Evolutionary conservation across 371 early-diverging fungal species (phyloP), one percentile per base, ranked within the genome.

Genomic region (Capillidium heterosporum): DNA sequence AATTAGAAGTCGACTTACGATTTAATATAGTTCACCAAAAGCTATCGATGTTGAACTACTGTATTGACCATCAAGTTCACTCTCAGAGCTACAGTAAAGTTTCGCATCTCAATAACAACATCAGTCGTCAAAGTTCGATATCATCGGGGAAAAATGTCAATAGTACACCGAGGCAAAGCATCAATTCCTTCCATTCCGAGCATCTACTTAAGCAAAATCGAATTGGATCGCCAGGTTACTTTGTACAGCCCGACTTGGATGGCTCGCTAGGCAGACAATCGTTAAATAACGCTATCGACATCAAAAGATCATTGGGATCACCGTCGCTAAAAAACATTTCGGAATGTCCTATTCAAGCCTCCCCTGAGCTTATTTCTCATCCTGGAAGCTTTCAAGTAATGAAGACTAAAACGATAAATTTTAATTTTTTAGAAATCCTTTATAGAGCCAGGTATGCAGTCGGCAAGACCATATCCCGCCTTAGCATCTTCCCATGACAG

Each of bases 21-120:
- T 84, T 74, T 57, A 78, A 73, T 50, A 64, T 91, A 27, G 51
- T 88, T 2, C 80, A 88, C 59, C 93, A 92, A 72, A 93, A 93
- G 57, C 64, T 93, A n/a, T 76, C 82, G 48, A 88, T 93, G 91
- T 62, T 93, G 40, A 89, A 91, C 60, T 88, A 84, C 60, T 91
- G 91, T 64, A 76, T 83, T 32, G 62, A 69, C n/a, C 74, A 31
- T 68, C 49, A 52, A 2, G 46, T 55, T 26, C 23, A 32, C 39
- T 40, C 56, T 15, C 35, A 65, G 39, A 58, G 29, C n/a, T 47
- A 40, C 21, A 56, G 56, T 19, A 53, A 57, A 41, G 47, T 47
- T 1, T 51, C 61, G 1, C 54, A 53, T 24, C 59, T 63, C 4
- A 32, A 52, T 17, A 65, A 64, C 32, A 57, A 65, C 11, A 58